Conservation (phyloP, 306 rosid species). For the Arachis stenosperma region DNA sequence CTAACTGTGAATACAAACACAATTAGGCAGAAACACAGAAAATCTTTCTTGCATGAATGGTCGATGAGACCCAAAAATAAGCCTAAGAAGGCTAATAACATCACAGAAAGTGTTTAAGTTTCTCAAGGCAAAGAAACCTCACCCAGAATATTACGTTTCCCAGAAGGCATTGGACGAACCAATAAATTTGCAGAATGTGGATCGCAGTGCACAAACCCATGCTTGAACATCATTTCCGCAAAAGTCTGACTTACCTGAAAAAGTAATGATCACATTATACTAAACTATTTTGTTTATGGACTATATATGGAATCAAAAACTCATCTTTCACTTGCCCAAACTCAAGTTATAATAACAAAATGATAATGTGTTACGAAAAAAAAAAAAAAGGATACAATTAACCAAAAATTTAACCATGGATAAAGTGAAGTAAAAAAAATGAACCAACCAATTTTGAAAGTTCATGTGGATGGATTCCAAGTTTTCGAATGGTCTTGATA, state of each 20-base stretch:
- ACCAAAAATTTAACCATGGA: conserved; percentile 20
- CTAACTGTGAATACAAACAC: no score
- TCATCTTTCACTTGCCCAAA: conserved; percentile 20
- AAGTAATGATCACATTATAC: conserved; percentile 32
- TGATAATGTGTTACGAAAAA: conserved; percentile 3
- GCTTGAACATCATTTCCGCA: conserved; percentile 99
- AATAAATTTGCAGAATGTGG: conserved; percentile 95
- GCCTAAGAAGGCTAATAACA: conserved; percentile 16
- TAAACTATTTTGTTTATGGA: conserved; percentile 32
- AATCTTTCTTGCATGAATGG: not conserved
- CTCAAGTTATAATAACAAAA: conserved; percentile 16
- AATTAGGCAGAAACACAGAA: not conserved
- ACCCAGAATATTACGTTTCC: conserved; percentile 71
- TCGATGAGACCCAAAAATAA: conserved; percentile 12
- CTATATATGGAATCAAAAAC: not conserved
- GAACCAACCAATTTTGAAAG: conserved; percentile 83
- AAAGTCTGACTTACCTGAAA: conserved; percentile 87
- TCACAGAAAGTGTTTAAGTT: conserved; percentile 16
- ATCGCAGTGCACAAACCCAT: conserved; percentile 98
- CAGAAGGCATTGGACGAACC: conserved; percentile 81
- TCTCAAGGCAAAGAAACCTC: conserved; percentile 37
- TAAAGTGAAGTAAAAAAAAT: conserved; percentile 34
- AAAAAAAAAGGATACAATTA: conserved; percentile 5
- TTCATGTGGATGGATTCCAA: conserved; percentile 74
- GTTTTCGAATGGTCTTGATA: conserved; percentile 63